Evolutionary conservation across 331 rosid genomes (phyloP).

Genomic region (Spiraea crenata): DNA sequence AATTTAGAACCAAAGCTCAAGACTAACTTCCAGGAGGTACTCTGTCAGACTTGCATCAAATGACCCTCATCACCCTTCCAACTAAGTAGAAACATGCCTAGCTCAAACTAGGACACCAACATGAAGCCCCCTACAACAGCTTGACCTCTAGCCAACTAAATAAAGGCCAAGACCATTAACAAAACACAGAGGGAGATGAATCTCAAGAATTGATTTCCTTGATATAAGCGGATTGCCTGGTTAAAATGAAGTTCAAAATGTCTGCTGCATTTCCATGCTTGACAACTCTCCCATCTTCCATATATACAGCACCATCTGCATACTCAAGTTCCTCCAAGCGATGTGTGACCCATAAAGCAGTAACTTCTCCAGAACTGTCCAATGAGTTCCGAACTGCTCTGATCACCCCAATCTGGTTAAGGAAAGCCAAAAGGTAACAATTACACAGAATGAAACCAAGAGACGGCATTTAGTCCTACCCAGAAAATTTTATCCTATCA

Average conservation of each 20-base stretch:
- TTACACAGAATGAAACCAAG: background rate
- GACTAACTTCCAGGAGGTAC: no score
- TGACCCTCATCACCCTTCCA: no score
- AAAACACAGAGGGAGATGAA: background rate
- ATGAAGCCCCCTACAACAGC: background rate
- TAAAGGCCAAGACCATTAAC: no score
- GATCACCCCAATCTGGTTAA: slow-evolving; percentile 66
- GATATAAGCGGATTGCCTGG: slow-evolving; percentile 67
- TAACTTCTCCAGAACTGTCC: slow-evolving; percentile 64
- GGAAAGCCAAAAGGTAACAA: slow-evolving; percentile 13
- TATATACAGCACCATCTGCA: slow-evolving; percentile 93
- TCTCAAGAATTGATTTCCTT: slow-evolving; percentile 45
- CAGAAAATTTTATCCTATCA: slow-evolving; percentile 8
- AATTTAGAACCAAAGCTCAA: no score
- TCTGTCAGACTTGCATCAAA: no score
- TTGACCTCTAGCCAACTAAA: no score
- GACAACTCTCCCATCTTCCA: slow-evolving; percentile 81
- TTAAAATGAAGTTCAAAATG: slow-evolving; percentile 56
- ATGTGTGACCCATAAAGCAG: slow-evolving; percentile 94
- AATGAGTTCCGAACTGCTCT: slow-evolving; percentile 71
- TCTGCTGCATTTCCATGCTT: slow-evolving; percentile 55
- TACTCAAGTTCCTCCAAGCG: slow-evolving; percentile 85
- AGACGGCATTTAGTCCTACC: background rate
- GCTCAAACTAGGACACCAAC: no score
- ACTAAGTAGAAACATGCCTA: no score